Base-by-base conservation (phyloP, 345 rosid species). In the Cardiospermum halicacabum region DNA sequence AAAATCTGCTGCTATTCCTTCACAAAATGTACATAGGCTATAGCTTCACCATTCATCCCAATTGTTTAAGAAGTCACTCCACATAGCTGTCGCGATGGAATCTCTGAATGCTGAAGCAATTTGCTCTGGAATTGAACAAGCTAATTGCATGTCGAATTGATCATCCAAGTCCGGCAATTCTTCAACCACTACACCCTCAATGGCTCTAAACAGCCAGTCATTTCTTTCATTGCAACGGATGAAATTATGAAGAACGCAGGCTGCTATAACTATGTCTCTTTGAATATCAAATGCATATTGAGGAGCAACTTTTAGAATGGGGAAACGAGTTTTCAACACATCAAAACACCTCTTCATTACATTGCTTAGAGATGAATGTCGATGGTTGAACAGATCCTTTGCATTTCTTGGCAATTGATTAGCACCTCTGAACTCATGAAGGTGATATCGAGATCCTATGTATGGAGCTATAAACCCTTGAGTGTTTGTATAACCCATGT, bases 221-320 rank as follows among this genome's bases (percentile, higher is more conserved):
- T 79, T 71, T 56, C 85, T 78, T 37, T 85, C 85, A 74, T 91
- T 89, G 1, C 69, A 82, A 27, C 81, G 72, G 42, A 88, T 75
- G 75, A 64, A 88, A 73, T 88, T 91, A 63, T 91, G 97, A 25
- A 88, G 69, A 63, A 84, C 85, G 62, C 96, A 86, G 0, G 92
- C 79, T 45, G 87, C 97, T 60, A 88, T 84, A 54, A 88, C 96
- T 59, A 91, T 75, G 73, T 88, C 97, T 77, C 97, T 86, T 75
- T 91, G 97, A 58, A 91, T 72, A 53, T 83, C 80, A 63, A 86
- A 88, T 18, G 81, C 83, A 65, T 91, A 88, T 27, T 79, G 96
- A 15, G 91, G 81, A 21, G 89, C 85, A 3, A 85, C 84, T 79
- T 81, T 86, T 60, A 86, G 88, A 55, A 88, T 84, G 3, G 96